Conservation (phyloP, 2,329 filamentous ascomycete genomes). For the Rutstroemia sydowiana region DNA sequence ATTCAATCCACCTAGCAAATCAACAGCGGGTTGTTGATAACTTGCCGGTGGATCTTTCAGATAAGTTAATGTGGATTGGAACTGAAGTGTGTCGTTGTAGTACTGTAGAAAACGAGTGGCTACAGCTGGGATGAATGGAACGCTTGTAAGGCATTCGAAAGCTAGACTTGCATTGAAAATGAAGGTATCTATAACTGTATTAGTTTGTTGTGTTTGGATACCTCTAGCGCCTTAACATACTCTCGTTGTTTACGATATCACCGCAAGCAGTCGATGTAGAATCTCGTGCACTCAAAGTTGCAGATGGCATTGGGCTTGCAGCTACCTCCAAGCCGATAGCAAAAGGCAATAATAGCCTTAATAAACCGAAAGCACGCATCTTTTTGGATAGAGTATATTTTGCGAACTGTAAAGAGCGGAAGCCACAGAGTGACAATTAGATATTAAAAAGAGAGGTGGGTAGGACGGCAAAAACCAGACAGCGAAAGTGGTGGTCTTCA, state of each 20-base stretch:
- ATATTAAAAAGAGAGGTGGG: not conserved
- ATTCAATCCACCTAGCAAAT: constrained; percentile 39
- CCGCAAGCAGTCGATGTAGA: constrained; percentile 17
- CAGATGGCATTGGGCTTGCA: not conserved
- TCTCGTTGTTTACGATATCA: constrained; percentile 12
- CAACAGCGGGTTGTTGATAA: constrained; percentile 41
- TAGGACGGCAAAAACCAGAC: not conserved
- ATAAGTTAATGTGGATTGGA: constrained; percentile 23
- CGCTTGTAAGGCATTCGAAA: constrained; percentile 36
- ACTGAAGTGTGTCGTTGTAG: constrained; percentile 35
- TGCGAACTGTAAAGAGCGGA: not conserved
- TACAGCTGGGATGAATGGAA: constrained; percentile 39
- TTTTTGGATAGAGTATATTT: not conserved
- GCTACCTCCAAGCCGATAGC: not conserved
- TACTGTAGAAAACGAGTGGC: constrained; percentile 38
- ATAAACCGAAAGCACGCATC: not conserved
- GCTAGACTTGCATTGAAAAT: constrained; percentile 23
- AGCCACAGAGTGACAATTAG: not conserved
- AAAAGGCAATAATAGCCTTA: not conserved
- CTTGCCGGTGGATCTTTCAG: constrained; percentile 43
- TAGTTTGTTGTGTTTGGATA: not conserved
- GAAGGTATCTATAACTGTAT: constrained; percentile 3
- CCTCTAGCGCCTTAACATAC: not conserved
- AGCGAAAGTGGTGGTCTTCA: not conserved
- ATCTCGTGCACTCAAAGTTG: constrained; percentile 3